Evolutionary conservation across 2,329 filamentous ascomycete species (phyloP).

Genomic region (Pestalotiopsis sp.): DNA sequence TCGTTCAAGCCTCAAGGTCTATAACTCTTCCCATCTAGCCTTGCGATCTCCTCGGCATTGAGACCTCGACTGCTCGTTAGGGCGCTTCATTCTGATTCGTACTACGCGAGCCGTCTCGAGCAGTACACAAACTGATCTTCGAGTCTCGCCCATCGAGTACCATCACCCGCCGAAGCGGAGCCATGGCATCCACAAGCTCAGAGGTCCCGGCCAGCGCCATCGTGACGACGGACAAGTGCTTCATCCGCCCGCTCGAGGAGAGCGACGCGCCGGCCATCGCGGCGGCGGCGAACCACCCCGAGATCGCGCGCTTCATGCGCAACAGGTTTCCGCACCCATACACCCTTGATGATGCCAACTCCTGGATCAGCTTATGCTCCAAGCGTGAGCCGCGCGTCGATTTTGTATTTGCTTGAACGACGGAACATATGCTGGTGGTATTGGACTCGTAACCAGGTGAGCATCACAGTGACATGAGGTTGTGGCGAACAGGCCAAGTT

Average conservation of each 20-base stretch:
- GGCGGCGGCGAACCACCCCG: conserved; percentile 39
- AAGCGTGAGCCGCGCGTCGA: conserved; percentile 27
- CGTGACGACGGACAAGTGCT: conserved; percentile 31
- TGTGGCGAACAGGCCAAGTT: not conserved
- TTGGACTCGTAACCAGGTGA: conserved; percentile 39
- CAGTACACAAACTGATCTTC: no score
- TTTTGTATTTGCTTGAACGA: conserved; percentile 38
- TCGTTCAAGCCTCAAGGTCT: no score
- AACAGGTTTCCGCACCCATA: conserved; percentile 51
- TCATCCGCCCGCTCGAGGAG: conserved; percentile 42
- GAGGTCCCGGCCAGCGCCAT: conserved; percentile 20
- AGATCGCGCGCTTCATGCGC: conserved; percentile 42
- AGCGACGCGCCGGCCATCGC: conserved; percentile 41
- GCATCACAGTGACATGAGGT: not conserved
- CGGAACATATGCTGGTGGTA: conserved; percentile 40
- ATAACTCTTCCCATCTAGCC: no score
- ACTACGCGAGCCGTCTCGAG: no score
- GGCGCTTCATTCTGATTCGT: no score
- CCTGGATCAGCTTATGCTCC: conserved; percentile 35
- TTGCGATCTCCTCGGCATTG: no score
- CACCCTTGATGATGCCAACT: conserved; percentile 39
- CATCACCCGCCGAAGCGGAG: not conserved
- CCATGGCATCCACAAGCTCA: not conserved
- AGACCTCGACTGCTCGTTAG: no score
- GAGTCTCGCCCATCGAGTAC: no score